Percentiles rank a stretch among this genome's conserved stretches.
Conservation (phyloP, 1,284 basidiomycete species). For the Xanthoconium separans region DNA sequence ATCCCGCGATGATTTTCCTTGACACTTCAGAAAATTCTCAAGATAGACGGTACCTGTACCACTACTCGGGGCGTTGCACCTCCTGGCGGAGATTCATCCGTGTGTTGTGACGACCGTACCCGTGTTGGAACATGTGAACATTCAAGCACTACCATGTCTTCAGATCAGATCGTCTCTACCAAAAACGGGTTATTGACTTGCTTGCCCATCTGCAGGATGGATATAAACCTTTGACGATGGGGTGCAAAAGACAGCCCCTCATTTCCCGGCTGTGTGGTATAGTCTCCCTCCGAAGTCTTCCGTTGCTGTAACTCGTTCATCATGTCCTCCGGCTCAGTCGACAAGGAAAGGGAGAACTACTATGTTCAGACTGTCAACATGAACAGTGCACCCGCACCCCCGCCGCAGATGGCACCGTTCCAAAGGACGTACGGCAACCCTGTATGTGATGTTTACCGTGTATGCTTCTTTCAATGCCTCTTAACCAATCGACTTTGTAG, state of each 20-base stretch:
- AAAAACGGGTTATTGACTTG: neutral
- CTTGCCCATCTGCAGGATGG: neutral
- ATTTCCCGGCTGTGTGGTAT: neutral
- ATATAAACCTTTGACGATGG: conserved; percentile 19
- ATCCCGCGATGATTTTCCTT: conserved; percentile 5
- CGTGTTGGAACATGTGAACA: conserved; percentile 3
- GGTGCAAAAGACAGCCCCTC: neutral
- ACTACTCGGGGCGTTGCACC: conserved; percentile 2
- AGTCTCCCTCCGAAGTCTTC: neutral
- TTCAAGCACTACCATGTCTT: neutral
- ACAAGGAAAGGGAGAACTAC: conserved; percentile 29
- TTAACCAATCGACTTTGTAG: conserved; percentile 9
- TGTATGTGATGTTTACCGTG: conserved; percentile 6
- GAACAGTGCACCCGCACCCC: conserved; percentile 14
- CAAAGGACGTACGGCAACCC: conserved; percentile 31
- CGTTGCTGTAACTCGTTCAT: neutral
- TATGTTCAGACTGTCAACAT: conserved; percentile 29
- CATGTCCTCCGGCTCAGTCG: conserved; percentile 24
- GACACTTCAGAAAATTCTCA: neutral
- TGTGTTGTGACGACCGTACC: conserved; percentile 4
- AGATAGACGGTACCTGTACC: conserved; percentile 19
- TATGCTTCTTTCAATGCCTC: neutral
- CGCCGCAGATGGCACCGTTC: conserved; percentile 22
- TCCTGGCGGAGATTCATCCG: conserved; percentile 9
- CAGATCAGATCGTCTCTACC: neutral